Evolutionary conservation across 257 asterid species (phyloP).

Genomic region (Solanum bukasovii): DNA sequence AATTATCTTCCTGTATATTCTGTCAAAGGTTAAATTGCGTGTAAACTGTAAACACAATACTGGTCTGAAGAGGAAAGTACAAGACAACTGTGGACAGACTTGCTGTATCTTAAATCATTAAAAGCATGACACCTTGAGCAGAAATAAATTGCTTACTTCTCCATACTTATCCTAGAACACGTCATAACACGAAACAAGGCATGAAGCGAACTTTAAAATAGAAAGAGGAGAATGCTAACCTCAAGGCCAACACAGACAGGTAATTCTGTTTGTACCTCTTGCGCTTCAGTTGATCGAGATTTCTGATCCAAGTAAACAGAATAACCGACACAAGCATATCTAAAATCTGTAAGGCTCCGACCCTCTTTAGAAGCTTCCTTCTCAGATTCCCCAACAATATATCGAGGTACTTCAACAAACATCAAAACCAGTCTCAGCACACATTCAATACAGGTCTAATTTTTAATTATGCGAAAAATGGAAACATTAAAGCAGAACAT

Average conservation of each 20-base stretch:
- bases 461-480: background rate
- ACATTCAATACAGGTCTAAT: background rate
- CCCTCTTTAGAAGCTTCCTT: constrained; percentile 65
- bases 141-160: background rate
- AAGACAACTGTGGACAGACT: background rate
- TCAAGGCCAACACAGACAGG: constrained; percentile 85
- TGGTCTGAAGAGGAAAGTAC: background rate
- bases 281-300: constrained; percentile 24
- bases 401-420: constrained; percentile 54
- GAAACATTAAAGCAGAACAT: background rate
- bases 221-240: constrained; percentile 37
- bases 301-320: constrained; percentile 56
- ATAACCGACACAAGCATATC: constrained; percentile 79
- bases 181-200: background rate
- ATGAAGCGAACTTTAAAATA: background rate
- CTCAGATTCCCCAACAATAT: constrained; percentile 59
- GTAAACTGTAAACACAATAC: background rate
- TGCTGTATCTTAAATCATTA: background rate
- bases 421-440: constrained; percentile 4
- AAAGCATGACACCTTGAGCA: background rate
- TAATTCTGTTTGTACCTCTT: constrained; percentile 41
- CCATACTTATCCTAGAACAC: background rate
- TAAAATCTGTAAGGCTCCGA: constrained; percentile 61
- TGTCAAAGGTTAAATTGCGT: background rate
- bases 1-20: background rate